Conservation (phyloP, 495 filamentous ascomycete genomes). For the Penicillium coffeae region DNA sequence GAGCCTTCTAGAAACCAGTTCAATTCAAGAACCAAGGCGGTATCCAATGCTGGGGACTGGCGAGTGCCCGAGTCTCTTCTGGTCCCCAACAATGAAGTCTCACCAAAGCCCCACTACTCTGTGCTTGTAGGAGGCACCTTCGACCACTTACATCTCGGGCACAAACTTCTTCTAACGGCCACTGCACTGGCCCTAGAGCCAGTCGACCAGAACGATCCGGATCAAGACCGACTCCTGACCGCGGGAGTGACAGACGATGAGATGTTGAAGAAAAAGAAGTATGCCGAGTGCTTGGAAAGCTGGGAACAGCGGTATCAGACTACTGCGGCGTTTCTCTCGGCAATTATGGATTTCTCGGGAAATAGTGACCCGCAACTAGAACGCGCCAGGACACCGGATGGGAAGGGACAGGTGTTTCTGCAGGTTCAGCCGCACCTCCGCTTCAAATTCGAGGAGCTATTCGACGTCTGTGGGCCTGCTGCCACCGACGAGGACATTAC, state of each 20-base stretch:
- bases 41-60: constrained; percentile 32
- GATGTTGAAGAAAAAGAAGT: constrained; percentile 83
- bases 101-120: constrained; percentile 38
- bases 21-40: constrained; percentile 20
- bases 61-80: constrained; percentile 17
- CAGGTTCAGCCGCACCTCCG: constrained; percentile 43
- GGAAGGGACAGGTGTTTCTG: constrained; percentile 49
- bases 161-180: constrained; percentile 89
- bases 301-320: constrained; percentile 70
- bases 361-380: constrained; percentile 24
- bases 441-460: constrained; percentile 76
- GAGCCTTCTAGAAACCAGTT: constrained; percentile 14
- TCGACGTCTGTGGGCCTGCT: constrained; percentile 88
- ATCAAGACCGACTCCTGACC: constrained; percentile 52
- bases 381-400: constrained; percentile 36
- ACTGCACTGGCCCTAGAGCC: constrained; percentile 65
- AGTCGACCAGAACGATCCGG: constrained; percentile 17
- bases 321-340: constrained; percentile 66
- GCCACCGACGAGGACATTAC: constrained; percentile 75
- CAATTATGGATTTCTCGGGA: constrained; percentile 58
- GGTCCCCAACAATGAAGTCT: constrained; percentile 18
- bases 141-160: constrained; percentile 93
- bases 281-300: constrained; percentile 69
- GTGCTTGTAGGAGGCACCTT: constrained; percentile 94
- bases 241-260: constrained; percentile 87